A percentile compares a stretch with the other conserved stretches of the same genome.
These are phyloP conservation scores for Barbarea vulgaris DNA, from an alignment of 345 rosid genomes.

Conservation along the genomic window DNA sequence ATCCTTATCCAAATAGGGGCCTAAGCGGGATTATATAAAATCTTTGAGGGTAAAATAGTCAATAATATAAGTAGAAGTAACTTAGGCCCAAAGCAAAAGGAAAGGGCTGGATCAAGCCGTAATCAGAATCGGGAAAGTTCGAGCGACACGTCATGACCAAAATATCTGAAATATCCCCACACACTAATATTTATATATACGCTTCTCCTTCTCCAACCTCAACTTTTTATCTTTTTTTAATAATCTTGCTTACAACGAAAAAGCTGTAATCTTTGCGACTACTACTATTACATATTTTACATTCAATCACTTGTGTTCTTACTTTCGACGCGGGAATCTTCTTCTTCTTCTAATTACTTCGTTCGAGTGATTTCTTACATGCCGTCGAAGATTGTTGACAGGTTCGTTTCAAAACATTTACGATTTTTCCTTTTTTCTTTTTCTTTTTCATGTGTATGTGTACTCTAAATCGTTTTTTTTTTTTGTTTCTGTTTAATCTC, in stretches of 20 bases:
- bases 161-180: constrained; percentile 52
- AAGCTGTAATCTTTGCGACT: neutral
- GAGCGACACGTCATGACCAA: constrained; percentile 35
- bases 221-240: neutral
- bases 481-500: neutral
- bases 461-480: neutral
- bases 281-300: neutral
- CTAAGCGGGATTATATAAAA: neutral
- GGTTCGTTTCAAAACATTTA: constrained; percentile 41
- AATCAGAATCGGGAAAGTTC: constrained; percentile 40
- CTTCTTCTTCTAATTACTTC: neutral
- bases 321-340: neutral
- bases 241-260: neutral
- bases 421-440: neutral
- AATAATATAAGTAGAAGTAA: neutral
- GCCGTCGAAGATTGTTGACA: constrained; percentile 42
- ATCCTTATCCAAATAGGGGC: constrained; percentile 9
- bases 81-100: constrained; percentile 41
- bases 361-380: constrained; percentile 22
- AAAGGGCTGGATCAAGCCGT: constrained; percentile 24
- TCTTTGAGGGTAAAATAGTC: constrained; percentile 9
- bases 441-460: neutral
- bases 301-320: neutral
- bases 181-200: constrained; percentile 37
- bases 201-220: fast-evolving